Percentiles rank a stretch among this genome's conserved stretches.
Evolutionary conservation across 2,329 filamentous ascomycete species (phyloP).

Genomic region (Penicillium verrucosum): DNA sequence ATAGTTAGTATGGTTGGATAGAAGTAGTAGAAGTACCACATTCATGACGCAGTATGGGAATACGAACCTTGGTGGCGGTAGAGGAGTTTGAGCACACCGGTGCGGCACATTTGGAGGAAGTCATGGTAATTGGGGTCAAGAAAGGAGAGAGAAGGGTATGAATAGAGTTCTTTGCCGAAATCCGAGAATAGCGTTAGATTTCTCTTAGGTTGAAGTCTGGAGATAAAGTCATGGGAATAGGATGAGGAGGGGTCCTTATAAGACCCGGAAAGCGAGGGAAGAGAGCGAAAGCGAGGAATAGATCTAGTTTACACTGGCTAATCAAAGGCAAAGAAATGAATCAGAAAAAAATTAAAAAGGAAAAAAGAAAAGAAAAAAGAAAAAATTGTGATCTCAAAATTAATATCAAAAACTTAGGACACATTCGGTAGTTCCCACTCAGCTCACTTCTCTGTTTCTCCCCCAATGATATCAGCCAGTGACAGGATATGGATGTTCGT

Average conservation of each 20-base stretch:
- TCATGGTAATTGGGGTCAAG: conserved; percentile 7
- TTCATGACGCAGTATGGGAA: neutral
- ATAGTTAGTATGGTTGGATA: neutral
- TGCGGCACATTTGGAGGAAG: conserved; percentile 4
- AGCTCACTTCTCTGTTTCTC: neutral
- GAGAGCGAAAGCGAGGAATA: neutral
- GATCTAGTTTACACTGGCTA: neutral
- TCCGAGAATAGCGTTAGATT: neutral
- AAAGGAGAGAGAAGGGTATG: neutral
- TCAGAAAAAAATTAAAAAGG: neutral
- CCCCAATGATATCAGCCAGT: conserved; percentile 8
- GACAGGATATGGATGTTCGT: neutral
- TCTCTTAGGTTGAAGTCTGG: neutral
- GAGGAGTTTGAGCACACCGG: conserved; percentile 11
- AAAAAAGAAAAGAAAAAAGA: neutral
- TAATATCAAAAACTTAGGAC: neutral
- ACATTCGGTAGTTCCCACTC: conserved; percentile 17
- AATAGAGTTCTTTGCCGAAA: neutral
- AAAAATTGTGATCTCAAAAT: neutral
- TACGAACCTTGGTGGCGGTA: conserved; percentile 18
- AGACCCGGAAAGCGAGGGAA: neutral
- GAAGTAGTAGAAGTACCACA: neutral
- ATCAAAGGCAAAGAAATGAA: neutral
- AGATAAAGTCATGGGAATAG: neutral
- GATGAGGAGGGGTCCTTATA: conserved; percentile 5